Percentiles rank a stretch among this genome's conserved stretches.
phyloP scores from a whole-genome alignment of 495 filamentous ascomycete genomes.

The Lepraria neglecta region DNA sequence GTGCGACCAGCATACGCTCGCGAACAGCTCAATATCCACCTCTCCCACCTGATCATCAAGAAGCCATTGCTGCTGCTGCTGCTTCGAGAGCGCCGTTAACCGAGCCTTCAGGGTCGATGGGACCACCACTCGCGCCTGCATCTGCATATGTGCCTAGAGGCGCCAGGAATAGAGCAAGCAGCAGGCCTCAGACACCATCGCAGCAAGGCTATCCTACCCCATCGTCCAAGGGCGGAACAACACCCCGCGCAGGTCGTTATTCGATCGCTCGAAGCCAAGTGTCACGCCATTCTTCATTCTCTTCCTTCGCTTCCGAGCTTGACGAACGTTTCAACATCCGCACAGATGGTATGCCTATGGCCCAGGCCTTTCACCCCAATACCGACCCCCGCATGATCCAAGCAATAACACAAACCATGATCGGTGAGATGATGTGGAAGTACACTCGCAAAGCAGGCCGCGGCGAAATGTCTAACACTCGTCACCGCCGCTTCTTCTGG shows the following conservation, averaged over 20 bases:
- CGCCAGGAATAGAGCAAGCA: slow-evolving; percentile 35
- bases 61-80: slow-evolving; percentile 80
- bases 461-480: slow-evolving; percentile 74
- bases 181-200: slow-evolving; percentile 67
- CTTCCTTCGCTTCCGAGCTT: slow-evolving; percentile 90
- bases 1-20: slow-evolving; percentile 56
- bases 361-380: slow-evolving; percentile 52
- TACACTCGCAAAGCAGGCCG: slow-evolving; percentile 90
- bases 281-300: slow-evolving; percentile 76
- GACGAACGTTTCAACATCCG: slow-evolving; percentile 82
- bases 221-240: slow-evolving; percentile 46
- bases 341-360: slow-evolving; percentile 49
- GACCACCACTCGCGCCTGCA: slow-evolving; percentile 75
- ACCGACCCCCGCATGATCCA: slow-evolving; percentile 98
- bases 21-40: slow-evolving; percentile 55
- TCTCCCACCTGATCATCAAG: slow-evolving; percentile 71
- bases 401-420: slow-evolving; percentile 99
- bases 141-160: slow-evolving; percentile 57
- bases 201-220: slow-evolving; percentile 29
- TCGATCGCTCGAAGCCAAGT: slow-evolving; percentile 50
- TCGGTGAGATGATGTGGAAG: slow-evolving; percentile 97
- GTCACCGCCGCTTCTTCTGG: slow-evolving; percentile 97
- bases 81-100: slow-evolving; percentile 34
- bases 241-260: slow-evolving; percentile 46
- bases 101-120: slow-evolving; percentile 55